Evolutionary conservation across 2,329 filamentous ascomycete genomes (phyloP), one percentile per base, ranked within the genome.

Genomic region (Karstenula rhodostoma): DNA sequence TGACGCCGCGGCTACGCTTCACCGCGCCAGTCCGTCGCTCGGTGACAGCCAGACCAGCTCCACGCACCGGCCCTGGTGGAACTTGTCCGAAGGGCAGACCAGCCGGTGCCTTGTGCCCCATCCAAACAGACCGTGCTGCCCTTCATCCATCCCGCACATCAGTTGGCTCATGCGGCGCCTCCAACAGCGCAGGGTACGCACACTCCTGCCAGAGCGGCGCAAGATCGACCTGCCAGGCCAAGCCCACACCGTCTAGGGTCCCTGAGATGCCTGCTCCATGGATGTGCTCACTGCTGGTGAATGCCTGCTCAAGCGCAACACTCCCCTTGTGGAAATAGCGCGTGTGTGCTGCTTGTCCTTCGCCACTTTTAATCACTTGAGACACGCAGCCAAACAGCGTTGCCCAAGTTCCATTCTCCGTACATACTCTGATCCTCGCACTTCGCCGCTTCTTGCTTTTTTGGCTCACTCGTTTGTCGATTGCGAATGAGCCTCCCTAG

Each of bases 61-160:
- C 49, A 50, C 51, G 33, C 49, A 60, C 65, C 64, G 62, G 50
- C 57, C 33, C 44, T 66, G 59, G 63, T 56, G 58, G 61, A 60
- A 57, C 63, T 57, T 59, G 61, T 40, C 23, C 51, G 51, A 54
- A 54, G 60, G 43, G 51, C 56, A 58, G 63, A 63, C 19, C 50
- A 53, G 19, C 35, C 22, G 10, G 33, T 29, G 50, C 50, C 50
- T 22, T 68, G 57, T 51, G 56, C 56, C n/a, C 51, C 32, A 22
- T 49, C 44, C 47, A 54, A 19, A 33, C 23, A 29, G 17, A 33
- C 40, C 49, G 51, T 44, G 43, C 50, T 53, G 46, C 23, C 46
- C 43, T 58, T 70, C 73, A 75, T 73, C 73, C 73, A 74, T 76
- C 72, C 73, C 74, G 74, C 75, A 76, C 74, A 77, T 77, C 75